phyloP scores from a whole-genome alignment of 2,329 filamentous ascomycete genomes.

The Corynespora cassiicola region DNA sequence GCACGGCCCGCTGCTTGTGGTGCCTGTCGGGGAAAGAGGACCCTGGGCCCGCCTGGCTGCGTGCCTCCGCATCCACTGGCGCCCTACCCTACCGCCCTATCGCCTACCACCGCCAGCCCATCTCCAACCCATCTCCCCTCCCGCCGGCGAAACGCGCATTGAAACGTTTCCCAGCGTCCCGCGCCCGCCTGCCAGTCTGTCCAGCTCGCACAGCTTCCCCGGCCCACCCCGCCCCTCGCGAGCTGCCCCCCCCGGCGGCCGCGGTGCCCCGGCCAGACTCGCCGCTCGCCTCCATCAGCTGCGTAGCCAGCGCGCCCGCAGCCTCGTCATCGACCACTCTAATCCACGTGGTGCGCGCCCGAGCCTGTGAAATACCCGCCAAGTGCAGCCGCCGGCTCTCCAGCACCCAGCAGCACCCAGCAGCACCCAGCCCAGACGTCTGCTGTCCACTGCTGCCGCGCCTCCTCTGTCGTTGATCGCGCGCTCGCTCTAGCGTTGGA shows the following conservation, averaged over 20 bases:
- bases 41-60: conserved; percentile 5
- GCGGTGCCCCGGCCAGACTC: too few relatives aligned
- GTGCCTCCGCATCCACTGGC: too few relatives aligned
- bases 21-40: neutral
- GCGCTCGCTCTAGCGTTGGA: conserved; percentile 7
- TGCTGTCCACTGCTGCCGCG: conserved; percentile 8
- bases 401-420: conserved; percentile 3
- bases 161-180: conserved; percentile 4
- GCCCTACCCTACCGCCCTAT: too few relatives aligned
- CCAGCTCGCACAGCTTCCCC: conserved; percentile 2
- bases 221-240: conserved; percentile 3
- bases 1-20: conserved; percentile 9
- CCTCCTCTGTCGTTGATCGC: conserved; percentile 13
- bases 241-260: conserved; percentile 7
- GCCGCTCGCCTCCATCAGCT: conserved; percentile 7
- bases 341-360: conserved; percentile 26
- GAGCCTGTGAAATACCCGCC: conserved; percentile 22
- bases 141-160: conserved; percentile 17
- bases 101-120: conserved; percentile 2
- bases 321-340: conserved; percentile 24
- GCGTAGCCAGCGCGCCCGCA: conserved; percentile 13
- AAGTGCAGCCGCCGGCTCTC: conserved; percentile 7
- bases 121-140: conserved; percentile 13
- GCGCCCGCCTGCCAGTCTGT: too few relatives aligned
- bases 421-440: conserved; percentile 7